A percentile compares a stretch with the other conserved stretches of the same genome.
Evolutionary conservation across 164 flowering plant species (phyloP).

Genomic region (Stephania yunnanensis): DNA sequence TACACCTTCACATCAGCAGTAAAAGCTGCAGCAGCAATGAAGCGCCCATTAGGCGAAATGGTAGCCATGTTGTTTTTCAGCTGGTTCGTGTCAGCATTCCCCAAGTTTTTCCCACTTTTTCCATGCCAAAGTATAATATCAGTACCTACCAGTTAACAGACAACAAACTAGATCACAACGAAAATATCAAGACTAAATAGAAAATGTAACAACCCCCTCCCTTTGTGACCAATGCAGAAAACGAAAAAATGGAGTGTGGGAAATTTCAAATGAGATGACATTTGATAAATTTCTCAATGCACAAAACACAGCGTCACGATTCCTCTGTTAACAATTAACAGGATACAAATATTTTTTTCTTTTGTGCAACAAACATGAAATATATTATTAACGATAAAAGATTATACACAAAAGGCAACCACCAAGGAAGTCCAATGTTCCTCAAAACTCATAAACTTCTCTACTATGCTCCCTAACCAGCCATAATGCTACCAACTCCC

Average conservation of each 20-base stretch:
- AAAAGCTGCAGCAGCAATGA: constrained; percentile 99
- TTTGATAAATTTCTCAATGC: neutral
- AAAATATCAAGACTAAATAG: neutral
- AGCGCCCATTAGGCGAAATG: constrained; percentile 93
- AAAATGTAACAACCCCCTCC: neutral
- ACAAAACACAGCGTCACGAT: neutral
- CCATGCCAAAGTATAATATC: constrained; percentile 94
- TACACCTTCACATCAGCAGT: constrained; percentile 98
- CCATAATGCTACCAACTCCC: no score
- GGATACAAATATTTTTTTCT: neutral
- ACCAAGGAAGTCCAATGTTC: no score
- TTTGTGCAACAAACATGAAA: no score
- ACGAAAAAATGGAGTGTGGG: neutral
- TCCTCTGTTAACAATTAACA: neutral
- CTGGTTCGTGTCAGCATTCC: constrained; percentile 87
- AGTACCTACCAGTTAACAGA: constrained; percentile 53
- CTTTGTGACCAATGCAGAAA: neutral
- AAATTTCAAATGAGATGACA: neutral
- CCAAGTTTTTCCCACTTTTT: constrained; percentile 76
- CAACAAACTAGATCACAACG: constrained; percentile 5
- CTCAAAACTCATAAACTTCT: no score
- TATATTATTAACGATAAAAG: no score
- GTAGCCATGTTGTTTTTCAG: constrained; percentile 89
- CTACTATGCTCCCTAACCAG: no score
- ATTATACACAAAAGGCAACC: no score